phyloP scores from a whole-genome alignment of 1,284 basidiomycete genomes.

The Marasmius fiardii region DNA sequence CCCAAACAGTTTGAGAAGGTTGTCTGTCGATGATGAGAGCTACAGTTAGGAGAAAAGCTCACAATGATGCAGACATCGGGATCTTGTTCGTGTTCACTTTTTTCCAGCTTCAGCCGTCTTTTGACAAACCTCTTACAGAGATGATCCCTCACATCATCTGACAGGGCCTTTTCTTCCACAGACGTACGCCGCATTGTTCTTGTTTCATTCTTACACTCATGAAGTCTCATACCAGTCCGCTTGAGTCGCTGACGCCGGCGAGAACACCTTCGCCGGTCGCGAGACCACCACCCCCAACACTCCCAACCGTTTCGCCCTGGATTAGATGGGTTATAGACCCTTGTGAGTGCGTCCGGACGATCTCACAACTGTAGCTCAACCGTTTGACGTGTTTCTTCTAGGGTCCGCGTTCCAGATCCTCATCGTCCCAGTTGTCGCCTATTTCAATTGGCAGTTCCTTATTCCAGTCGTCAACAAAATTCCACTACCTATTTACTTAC shows the following conservation, averaged over 20 bases:
- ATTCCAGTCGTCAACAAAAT: conserved; percentile 17
- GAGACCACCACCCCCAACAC: conserved; percentile 1
- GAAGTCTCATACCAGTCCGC: conserved; percentile 22
- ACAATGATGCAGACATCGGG: too few relatives aligned
- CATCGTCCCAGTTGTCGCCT: conserved; percentile 67
- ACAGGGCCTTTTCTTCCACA: conserved; percentile 58
- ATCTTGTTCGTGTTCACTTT: too few relatives aligned
- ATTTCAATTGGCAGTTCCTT: conserved; percentile 67
- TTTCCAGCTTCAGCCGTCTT: too few relatives aligned
- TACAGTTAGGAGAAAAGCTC: too few relatives aligned
- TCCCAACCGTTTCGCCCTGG: conserved; percentile 28
- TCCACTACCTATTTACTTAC: conserved; percentile 19
- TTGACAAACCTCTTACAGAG: conserved; percentile 26
- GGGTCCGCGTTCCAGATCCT: conserved; percentile 74
- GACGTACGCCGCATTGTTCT: conserved; percentile 39
- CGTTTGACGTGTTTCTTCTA: conserved; percentile 24
- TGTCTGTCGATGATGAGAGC: not conserved
- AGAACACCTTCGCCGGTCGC: conserved; percentile 25
- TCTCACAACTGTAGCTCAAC: not conserved
- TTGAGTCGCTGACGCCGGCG: conserved; percentile 35
- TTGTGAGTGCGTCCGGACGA: conserved; percentile 35
- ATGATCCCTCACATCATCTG: conserved; percentile 55
- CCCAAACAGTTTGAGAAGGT: too few relatives aligned
- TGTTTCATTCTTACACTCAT: conserved; percentile 26
- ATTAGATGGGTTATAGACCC: conserved; percentile 76